Base-by-base conservation (phyloP, 2,329 filamentous ascomycete species). In the Fusarium sp. region DNA sequence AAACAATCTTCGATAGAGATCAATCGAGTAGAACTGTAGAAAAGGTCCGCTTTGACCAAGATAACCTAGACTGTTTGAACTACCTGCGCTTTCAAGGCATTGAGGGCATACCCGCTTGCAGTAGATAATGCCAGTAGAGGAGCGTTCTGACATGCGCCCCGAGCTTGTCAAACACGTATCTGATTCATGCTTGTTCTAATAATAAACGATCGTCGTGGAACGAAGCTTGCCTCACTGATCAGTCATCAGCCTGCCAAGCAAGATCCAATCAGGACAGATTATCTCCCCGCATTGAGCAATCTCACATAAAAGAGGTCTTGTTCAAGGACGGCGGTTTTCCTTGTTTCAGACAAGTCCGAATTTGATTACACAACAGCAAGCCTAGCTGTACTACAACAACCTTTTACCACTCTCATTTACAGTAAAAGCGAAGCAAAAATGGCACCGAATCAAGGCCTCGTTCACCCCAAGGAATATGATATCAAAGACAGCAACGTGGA, bases 401-500 rank as follows among this genome's bases (percentile, higher is more conserved):
- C 36, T 50, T 44, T n/a, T 23, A 38, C 28, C 28, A 37, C 7
- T 26, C 18, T 33, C 13, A 38, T 12, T 49, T 38, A 40, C 16
- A 31, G 20, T 16, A 40, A 37, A 15, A 31, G 20, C 20, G 15
- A 47, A 49, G 47, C 44, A 54, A 80, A 72, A 28, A 91, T 91
- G 88, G 78, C 88, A 46, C 89, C 89, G 7, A 81, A 88, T 72
- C 79, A 88, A 74, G 88, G 88, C 42, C 81, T 91, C 40, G 85
- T 90, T 10, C 88, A 91, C 72, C 81, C 79, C 28, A 86, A 88
- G 72, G 84, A 90, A 74, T 90, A 91, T 74, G 86, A 91, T 75
- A 86, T 91, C 80, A 86, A 88, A 71, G 88, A 91, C 75, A 89
- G 86, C 80, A 91, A 91, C 73, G 86, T 91, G 57, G 88, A 89